Conservation (phyloP, 2,329 filamentous ascomycete species). For the Colletotrichum euphorbiae region DNA sequence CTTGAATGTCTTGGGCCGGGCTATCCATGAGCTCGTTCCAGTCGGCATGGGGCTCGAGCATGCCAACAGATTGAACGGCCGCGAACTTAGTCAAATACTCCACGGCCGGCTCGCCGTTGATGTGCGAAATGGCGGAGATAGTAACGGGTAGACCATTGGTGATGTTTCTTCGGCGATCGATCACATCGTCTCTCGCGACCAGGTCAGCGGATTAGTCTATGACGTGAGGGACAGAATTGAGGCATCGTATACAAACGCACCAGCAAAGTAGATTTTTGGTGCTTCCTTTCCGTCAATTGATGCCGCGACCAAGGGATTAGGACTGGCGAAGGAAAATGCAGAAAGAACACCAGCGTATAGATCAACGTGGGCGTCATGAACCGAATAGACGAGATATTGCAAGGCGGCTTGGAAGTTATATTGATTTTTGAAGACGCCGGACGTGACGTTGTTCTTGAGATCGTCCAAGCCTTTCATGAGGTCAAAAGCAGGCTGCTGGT, state of each 20-base stretch:
- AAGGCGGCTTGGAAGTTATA: slow-evolving; percentile 26
- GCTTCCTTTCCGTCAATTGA: slow-evolving; percentile 28
- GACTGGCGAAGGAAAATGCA: slow-evolving; percentile 29
- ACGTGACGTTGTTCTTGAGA: slow-evolving; percentile 18
- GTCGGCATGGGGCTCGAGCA: slow-evolving; percentile 36
- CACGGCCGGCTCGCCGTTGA: slow-evolving; percentile 21
- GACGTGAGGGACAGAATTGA: no score
- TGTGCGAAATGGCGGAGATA: slow-evolving; percentile 26
- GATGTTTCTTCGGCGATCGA: not conserved
- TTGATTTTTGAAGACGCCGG: slow-evolving; percentile 23
- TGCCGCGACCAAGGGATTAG: slow-evolving; percentile 16
- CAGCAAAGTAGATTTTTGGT: slow-evolving; percentile 29
- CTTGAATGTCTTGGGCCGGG: slow-evolving; percentile 23
- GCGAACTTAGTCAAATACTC: slow-evolving; percentile 14
- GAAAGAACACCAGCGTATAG: slow-evolving; percentile 23
- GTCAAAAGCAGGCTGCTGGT: slow-evolving; percentile 30
- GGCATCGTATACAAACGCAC: not conserved
- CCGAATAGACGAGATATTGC: slow-evolving; percentile 26
- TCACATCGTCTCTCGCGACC: slow-evolving; percentile 1
- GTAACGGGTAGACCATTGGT: not conserved
- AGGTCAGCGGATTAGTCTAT: not conserved
- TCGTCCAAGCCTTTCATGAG: slow-evolving; percentile 6
- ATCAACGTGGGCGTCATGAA: slow-evolving; percentile 28
- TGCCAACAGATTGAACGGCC: slow-evolving; percentile 22
- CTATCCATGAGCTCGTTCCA: slow-evolving; percentile 32